phyloP scores from a whole-genome alignment of 1,284 basidiomycete genomes.

The Ceratobasidium sp. region DNA sequence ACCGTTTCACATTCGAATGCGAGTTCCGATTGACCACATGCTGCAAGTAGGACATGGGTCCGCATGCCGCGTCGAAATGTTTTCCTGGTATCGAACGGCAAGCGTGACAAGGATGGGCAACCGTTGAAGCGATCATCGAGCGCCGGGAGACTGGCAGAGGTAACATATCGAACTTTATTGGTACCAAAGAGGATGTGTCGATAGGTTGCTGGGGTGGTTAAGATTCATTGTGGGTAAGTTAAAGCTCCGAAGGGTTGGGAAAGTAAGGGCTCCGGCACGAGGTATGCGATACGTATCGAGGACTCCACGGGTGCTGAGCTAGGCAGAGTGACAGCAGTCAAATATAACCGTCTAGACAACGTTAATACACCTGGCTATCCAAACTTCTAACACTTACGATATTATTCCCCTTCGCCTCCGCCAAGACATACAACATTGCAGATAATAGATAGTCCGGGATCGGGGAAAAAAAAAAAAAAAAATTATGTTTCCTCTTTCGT shows the following conservation, averaged over 20 bases:
- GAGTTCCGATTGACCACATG: constrained; percentile 7
- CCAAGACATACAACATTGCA: not conserved
- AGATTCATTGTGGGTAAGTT: not conserved
- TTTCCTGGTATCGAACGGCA: not conserved
- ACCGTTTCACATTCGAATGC: constrained; percentile 38
- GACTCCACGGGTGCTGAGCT: not conserved
- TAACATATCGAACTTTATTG: not conserved
- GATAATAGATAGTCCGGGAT: not conserved
- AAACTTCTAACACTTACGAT: not conserved
- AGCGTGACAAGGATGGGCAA: not conserved
- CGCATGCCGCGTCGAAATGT: not conserved
- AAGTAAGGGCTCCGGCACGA: not conserved
- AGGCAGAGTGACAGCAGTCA: not conserved
- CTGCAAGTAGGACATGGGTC: constrained; percentile 16
- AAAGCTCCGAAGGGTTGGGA: not conserved
- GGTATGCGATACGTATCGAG: not conserved
- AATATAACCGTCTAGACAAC: not conserved
- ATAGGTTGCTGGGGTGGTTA: not conserved
- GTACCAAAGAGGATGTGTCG: no score
- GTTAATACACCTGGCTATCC: not conserved
- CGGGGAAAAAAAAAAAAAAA: no score
- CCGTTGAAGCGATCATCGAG: not conserved
- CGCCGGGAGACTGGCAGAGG: not conserved
- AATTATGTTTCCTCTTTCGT: not conserved
- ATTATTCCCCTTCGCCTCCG: not conserved